phyloP scores from a whole-genome alignment of 768 basidiomycete species.

The Mycena chlorophos region DNA sequence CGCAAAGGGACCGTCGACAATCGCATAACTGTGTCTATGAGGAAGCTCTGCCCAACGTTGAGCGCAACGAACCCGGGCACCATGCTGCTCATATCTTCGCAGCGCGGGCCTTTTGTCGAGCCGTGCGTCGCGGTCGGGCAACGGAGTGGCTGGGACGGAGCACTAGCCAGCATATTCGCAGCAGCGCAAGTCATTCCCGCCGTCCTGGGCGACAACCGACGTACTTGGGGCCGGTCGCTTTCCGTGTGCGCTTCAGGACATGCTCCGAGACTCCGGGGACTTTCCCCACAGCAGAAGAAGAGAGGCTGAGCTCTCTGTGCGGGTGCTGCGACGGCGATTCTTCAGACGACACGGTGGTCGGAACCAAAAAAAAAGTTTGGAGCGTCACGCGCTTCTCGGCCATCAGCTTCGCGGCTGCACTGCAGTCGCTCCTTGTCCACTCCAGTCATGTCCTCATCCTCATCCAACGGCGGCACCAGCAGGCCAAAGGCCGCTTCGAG shows the following conservation, averaged over 20 bases:
- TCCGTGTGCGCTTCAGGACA: constrained; percentile 59
- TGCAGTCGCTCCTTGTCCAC: constrained; percentile 17
- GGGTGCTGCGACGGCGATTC: constrained; percentile 86
- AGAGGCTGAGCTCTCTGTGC: constrained; percentile 57
- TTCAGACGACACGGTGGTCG: constrained; percentile 57
- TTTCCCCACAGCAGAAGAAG: constrained; percentile 79
- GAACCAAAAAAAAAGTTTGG: constrained; percentile 29
- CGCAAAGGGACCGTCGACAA: constrained; percentile 48
- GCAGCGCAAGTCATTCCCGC: constrained; percentile 48
- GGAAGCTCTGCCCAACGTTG: constrained; percentile 56
- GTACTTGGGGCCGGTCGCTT: constrained; percentile 75
- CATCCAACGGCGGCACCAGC: neutral
- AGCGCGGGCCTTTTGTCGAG: constrained; percentile 45
- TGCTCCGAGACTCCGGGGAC: constrained; percentile 88
- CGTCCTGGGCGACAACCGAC: constrained; percentile 57
- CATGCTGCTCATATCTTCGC: constrained; percentile 79
- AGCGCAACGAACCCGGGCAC: constrained; percentile 43
- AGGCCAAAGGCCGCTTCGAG: constrained; percentile 4
- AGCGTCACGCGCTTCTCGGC: neutral
- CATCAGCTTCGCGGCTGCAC: constrained; percentile 17
- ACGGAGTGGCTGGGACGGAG: constrained; percentile 63
- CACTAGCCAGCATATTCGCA: constrained; percentile 27
- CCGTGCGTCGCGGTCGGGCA: constrained; percentile 38
- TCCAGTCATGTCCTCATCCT: constrained; percentile 11
- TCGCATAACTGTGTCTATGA: constrained; percentile 91